A percentile compares a stretch with the other conserved stretches of the same genome.
Evolutionary conservation across 2,329 filamentous ascomycete genomes (phyloP).

Genomic region (Penicillium occitanis): DNA sequence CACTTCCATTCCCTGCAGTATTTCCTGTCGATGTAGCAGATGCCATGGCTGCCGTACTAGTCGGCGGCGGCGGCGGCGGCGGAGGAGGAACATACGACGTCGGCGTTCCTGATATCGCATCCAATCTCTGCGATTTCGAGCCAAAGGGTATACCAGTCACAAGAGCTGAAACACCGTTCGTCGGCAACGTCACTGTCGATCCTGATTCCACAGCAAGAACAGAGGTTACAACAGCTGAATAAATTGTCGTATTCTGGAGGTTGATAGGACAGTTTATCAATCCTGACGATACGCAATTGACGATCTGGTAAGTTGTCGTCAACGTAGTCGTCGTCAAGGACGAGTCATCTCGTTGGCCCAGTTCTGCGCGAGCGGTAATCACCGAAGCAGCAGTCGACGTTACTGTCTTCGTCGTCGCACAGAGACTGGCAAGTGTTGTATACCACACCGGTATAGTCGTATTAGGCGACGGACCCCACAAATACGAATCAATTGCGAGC

Average conservation of each 20-base stretch:
- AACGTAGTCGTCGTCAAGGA: constrained; percentile 39
- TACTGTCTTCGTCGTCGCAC: constrained; percentile 36
- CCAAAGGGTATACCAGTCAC: constrained; percentile 47
- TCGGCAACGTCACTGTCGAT: constrained; percentile 42
- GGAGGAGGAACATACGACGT: constrained; percentile 44
- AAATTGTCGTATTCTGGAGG: constrained; percentile 45
- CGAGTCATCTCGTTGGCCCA: constrained; percentile 29
- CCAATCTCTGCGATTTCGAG: constrained; percentile 37
- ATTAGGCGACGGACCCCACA: constrained; percentile 53
- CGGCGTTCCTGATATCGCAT: constrained; percentile 47
- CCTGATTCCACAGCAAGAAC: constrained; percentile 45
- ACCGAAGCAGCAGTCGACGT: constrained; percentile 23
- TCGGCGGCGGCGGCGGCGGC: constrained; percentile 19
- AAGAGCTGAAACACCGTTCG: constrained; percentile 30
- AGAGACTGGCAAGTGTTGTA: constrained; percentile 51
- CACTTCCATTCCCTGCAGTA: constrained; percentile 1
- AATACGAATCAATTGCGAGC: constrained; percentile 43
- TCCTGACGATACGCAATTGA: constrained; percentile 45
- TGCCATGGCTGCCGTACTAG: constrained; percentile 22
- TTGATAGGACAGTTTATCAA: constrained; percentile 54
- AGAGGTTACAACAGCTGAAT: constrained; percentile 37
- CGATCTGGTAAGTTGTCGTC: constrained; percentile 46
- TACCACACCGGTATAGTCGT: constrained; percentile 55
- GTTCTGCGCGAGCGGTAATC: constrained; percentile 24
- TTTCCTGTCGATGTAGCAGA: constrained; percentile 14